These are phyloP conservation scores for Aspergillus aculeatinus DNA, from an alignment of 2,329 filamentous ascomycete genomes.

Conservation along the genomic window DNA sequence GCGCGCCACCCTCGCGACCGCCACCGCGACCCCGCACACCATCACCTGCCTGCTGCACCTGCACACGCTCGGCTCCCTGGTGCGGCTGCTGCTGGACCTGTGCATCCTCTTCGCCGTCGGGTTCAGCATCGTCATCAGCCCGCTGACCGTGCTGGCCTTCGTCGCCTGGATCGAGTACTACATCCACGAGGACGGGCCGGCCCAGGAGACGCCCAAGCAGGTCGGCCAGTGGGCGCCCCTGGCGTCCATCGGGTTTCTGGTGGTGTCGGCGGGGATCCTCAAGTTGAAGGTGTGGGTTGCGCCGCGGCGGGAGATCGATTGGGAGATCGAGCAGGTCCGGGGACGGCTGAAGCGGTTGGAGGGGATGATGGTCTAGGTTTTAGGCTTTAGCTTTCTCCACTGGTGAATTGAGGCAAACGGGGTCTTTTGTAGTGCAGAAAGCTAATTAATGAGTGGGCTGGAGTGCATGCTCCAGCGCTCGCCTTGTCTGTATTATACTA, in stretches of 20 bases:
- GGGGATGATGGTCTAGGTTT: background rate
- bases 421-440: too few species aligned
- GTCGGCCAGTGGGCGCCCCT: conserved; percentile 34
- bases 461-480: too few species aligned
- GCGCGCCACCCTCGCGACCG: too few species aligned
- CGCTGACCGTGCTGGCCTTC: conserved; percentile 32
- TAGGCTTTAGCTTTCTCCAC: too few species aligned
- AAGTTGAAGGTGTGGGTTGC: conserved; percentile 30
- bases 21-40: background rate
- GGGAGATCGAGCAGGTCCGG: conserved; percentile 26
- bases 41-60: conserved; percentile 5
- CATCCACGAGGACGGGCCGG: conserved; percentile 30
- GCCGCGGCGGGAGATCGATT: conserved; percentile 28
- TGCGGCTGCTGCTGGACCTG: conserved; percentile 17
- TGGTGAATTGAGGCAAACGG: too few species aligned
- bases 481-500: too few species aligned
- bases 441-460: too few species aligned
- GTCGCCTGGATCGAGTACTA: conserved; percentile 35
- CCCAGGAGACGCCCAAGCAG: conserved; percentile 29
- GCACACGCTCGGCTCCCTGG: conserved; percentile 15
- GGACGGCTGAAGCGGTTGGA: conserved; percentile 4
- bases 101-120: conserved; percentile 20
- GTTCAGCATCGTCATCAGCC: conserved; percentile 33
- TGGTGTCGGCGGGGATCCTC: conserved; percentile 29
- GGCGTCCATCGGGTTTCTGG: conserved; percentile 28